These are phyloP conservation scores for Monoraphidium neglectum DNA, from an alignment of 139 green algal genomes.

Conservation along the genomic window DNA sequence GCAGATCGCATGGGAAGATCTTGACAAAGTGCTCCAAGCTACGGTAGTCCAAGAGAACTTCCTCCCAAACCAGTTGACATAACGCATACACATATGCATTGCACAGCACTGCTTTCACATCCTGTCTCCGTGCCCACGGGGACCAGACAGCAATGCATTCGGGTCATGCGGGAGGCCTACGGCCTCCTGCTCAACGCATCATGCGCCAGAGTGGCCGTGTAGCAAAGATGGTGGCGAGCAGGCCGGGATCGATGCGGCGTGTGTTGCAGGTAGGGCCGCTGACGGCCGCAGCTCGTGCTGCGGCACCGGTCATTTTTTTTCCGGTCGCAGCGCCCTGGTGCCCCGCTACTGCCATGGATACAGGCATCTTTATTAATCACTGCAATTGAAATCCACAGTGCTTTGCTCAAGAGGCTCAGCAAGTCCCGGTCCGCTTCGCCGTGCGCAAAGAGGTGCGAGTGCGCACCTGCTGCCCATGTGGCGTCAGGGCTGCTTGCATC, in stretches of 20 bases:
- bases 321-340: not conserved
- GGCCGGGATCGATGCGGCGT: not conserved
- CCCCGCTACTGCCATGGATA: slow-evolving; percentile 3
- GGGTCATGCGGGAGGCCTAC: too few relatives aligned
- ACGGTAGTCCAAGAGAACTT: too few relatives aligned
- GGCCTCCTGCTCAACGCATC: too few relatives aligned
- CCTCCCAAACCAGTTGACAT: too few relatives aligned
- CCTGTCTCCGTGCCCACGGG: too few relatives aligned
- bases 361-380: too few relatives aligned
- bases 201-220: not conserved
- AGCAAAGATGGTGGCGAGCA: not conserved
- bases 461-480: not conserved
- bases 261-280: not conserved
- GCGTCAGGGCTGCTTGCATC: not conserved
- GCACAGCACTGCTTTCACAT: too few relatives aligned
- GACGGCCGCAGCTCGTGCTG: too few relatives aligned
- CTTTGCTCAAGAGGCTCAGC: not conserved
- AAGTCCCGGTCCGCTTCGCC: slow-evolving; percentile 27
- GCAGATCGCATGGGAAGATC: too few relatives aligned
- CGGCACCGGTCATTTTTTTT: not conserved
- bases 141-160: too few relatives aligned
- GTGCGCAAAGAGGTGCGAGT: slow-evolving; percentile 22
- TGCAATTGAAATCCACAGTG: not conserved
- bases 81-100: too few relatives aligned
- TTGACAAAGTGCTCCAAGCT: too few relatives aligned